Evolutionary conservation across 2,329 filamentous ascomycete genomes (phyloP).

Genomic region (Calonectria pauciramosa): DNA sequence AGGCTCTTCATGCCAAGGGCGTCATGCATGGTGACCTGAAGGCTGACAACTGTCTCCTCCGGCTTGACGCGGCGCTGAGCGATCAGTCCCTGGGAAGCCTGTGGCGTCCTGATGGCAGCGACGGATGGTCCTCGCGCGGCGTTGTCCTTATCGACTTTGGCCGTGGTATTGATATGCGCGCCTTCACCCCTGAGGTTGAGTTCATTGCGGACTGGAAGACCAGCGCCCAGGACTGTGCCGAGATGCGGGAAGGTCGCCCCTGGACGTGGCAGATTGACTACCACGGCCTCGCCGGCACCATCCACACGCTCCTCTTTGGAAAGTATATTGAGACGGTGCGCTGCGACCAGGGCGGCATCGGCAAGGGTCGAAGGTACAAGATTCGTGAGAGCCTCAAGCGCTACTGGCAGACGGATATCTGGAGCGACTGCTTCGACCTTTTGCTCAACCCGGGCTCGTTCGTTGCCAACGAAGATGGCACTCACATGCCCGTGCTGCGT

Average conservation of each 20-base stretch:
- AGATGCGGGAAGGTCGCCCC: constrained; percentile 93
- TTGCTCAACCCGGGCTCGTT: constrained; percentile 84
- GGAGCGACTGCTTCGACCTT: constrained; percentile 85
- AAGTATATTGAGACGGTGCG: constrained; percentile 90
- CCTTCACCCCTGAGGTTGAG: constrained; percentile 78
- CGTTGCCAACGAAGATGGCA: constrained; percentile 73
- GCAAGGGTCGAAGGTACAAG: constrained; percentile 77
- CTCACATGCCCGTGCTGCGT: constrained; percentile 79
- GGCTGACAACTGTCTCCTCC: constrained; percentile 93
- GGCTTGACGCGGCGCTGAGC: constrained; percentile 71
- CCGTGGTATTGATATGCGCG: constrained; percentile 91
- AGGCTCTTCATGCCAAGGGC: constrained; percentile 83
- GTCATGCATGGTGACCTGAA: constrained; percentile 96
- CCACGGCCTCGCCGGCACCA: constrained; percentile 88
- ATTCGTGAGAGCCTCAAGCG: constrained; percentile 89
- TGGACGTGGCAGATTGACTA: constrained; percentile 99
- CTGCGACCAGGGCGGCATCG: constrained; percentile 67
- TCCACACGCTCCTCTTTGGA: constrained; percentile 92
- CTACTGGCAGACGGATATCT: constrained; percentile 97
- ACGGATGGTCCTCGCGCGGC: constrained; percentile 86
- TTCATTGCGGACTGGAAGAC: constrained; percentile 98
- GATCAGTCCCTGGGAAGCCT: constrained; percentile 66
- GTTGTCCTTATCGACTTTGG: constrained; percentile 95
- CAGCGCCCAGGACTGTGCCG: constrained; percentile 87
- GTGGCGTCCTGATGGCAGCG: constrained; percentile 80